A percentile compares a stretch with the other conserved stretches of the same genome.
Conservation (phyloP, 192 early-diverging fungal species). For the Rhizophlyctis rosea region DNA sequence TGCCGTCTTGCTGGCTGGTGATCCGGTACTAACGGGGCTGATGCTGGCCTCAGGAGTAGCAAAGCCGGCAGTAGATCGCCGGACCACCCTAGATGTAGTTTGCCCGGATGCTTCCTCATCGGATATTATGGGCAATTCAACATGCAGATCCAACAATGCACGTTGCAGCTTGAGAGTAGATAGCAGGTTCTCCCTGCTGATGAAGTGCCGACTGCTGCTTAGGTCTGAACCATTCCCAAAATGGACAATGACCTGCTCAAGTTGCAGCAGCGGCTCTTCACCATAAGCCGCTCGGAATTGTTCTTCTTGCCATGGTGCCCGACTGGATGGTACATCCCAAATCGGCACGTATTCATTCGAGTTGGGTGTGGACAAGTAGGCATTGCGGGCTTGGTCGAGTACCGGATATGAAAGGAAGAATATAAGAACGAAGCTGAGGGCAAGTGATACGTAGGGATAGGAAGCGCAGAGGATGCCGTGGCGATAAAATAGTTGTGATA, state of each 20-base stretch:
- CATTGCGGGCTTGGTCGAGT: constrained; percentile 32
- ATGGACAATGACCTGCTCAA: constrained; percentile 43
- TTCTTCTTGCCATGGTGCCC: constrained; percentile 27
- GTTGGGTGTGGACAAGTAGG: constrained; percentile 4
- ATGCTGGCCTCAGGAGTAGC: too few species aligned
- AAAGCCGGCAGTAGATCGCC: too few species aligned
- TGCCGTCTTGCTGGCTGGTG: too few species aligned
- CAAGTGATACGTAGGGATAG: constrained; percentile 53
- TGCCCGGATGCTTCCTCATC: too few species aligned
- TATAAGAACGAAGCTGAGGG: constrained; percentile 51
- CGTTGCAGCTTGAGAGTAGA: too few species aligned
- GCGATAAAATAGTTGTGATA: constrained; percentile 48
- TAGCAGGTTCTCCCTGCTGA: too few species aligned
- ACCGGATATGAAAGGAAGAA: constrained; percentile 56
- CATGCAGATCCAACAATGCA: too few species aligned
- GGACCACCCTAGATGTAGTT: too few species aligned
- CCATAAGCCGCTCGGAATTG: constrained; percentile 25
- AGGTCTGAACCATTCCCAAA: too few species aligned
- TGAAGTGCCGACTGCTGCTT: too few species aligned
- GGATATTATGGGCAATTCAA: too few species aligned
- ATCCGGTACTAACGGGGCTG: too few species aligned
- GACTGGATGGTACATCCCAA: constrained; percentile 42
- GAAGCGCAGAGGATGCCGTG: constrained; percentile 65
- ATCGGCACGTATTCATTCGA: constrained; percentile 23
- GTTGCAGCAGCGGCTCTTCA: constrained; percentile 20